Percentiles rank a stretch among this genome's conserved stretches.
Evolutionary conservation across 805 yeast species (phyloP).

Genomic region (Hanseniaspora valbyensis): DNA sequence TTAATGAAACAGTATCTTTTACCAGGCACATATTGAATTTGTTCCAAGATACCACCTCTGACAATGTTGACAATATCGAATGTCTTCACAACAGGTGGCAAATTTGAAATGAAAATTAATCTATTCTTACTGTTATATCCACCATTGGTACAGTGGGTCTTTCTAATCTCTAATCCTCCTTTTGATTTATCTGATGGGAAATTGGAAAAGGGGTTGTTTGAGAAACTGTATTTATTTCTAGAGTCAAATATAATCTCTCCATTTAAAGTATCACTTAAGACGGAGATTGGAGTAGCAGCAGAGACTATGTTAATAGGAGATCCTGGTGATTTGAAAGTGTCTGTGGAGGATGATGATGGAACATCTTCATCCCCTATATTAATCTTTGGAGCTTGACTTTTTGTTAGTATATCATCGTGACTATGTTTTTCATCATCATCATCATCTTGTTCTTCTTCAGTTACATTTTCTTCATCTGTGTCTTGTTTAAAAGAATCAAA

Average conservation of each 20-base stretch:
- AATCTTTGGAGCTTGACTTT: neutral
- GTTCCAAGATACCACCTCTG: conserved; percentile 65
- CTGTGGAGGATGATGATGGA: neutral
- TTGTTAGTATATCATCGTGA: too few relatives aligned
- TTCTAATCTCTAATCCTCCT: neutral
- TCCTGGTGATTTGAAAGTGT: neutral
- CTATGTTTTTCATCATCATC: neutral
- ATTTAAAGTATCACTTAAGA: neutral
- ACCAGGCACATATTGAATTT: conserved; percentile 40
- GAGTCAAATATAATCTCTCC: neutral
- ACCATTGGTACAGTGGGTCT: neutral
- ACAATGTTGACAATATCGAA: conserved; percentile 69
- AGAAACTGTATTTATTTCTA: neutral
- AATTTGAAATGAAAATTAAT: conserved; percentile 57
- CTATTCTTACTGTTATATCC: conserved; percentile 35
- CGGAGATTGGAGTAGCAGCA: neutral
- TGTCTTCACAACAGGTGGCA: conserved; percentile 50
- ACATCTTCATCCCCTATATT: neutral
- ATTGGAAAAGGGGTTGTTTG: neutral
- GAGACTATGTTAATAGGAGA: neutral
- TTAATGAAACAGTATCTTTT: conserved; percentile 58
- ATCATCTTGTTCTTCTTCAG: neutral
- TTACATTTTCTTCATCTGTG: neutral
- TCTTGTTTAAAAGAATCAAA: too few relatives aligned
- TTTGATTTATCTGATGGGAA: too few relatives aligned